A percentile compares a stretch with the other conserved stretches of the same genome.
Evolutionary conservation across 2,329 filamentous ascomycete genomes (phyloP).

Genomic region (Dryadomyces quercivorus): DNA sequence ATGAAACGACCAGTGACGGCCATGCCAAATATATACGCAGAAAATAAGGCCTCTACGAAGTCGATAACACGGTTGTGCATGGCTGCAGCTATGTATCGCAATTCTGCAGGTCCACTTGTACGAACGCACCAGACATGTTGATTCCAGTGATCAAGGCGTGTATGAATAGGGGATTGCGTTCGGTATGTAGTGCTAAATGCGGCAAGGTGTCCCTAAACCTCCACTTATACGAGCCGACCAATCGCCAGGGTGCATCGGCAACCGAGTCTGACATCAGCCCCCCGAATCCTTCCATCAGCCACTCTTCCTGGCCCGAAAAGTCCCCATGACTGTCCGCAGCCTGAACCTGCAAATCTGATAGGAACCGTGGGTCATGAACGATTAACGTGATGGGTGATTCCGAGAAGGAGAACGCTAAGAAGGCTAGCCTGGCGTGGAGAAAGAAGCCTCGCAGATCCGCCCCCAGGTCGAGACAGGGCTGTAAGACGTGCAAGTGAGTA

Average conservation of each 20-base stretch:
- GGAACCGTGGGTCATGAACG: background rate
- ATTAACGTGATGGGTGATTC: background rate
- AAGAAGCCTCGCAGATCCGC: constrained; percentile 24
- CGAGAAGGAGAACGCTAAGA: background rate
- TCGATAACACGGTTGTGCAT: background rate
- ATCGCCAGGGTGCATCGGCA: background rate
- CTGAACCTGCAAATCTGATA: background rate
- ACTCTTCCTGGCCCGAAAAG: background rate
- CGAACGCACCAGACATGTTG: background rate
- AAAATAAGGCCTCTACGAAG: background rate
- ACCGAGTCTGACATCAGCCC: too few relatives aligned
- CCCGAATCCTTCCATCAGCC: too few relatives aligned
- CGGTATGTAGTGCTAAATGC: background rate
- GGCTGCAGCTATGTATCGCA: background rate
- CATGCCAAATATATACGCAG: too few relatives aligned
- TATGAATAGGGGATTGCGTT: too few relatives aligned
- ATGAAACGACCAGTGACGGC: too few relatives aligned
- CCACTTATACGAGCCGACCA: background rate
- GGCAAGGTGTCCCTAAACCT: background rate
- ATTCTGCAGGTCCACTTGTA: background rate
- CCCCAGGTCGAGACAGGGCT: constrained; percentile 25
- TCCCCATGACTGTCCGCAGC: background rate
- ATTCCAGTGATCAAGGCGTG: background rate
- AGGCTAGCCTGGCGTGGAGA: constrained; percentile 22
- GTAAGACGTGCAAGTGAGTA: constrained; percentile 29